Evolutionary conservation across 2,329 filamentous ascomycete genomes (phyloP).

Genomic region (Botrytis elliptica): DNA sequence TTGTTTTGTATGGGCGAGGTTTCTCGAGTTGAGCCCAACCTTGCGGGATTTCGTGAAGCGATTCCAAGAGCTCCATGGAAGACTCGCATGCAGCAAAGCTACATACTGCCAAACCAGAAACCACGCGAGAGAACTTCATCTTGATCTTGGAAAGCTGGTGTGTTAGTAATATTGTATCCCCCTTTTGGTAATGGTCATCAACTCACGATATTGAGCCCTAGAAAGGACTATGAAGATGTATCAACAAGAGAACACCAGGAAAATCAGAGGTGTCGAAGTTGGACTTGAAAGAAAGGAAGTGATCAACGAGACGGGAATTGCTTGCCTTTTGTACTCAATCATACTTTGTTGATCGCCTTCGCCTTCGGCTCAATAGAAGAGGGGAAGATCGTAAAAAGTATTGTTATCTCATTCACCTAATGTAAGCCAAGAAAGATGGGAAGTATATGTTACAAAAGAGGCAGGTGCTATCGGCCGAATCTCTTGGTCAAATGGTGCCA

Average conservation of each 20-base stretch:
- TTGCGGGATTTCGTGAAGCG: constrained; percentile 27
- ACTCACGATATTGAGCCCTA: constrained; percentile 2
- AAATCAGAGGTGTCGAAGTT: background rate
- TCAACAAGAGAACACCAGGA: background rate
- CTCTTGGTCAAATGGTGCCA: constrained; percentile 9
- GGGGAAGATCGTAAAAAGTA: background rate
- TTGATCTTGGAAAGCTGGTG: background rate
- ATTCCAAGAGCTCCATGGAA: constrained; percentile 30
- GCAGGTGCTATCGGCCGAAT: constrained; percentile 10
- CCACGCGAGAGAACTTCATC: constrained; percentile 18
- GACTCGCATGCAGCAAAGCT: constrained; percentile 19
- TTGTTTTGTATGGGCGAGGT: constrained; percentile 24
- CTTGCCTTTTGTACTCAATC: background rate
- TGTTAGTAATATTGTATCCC: background rate
- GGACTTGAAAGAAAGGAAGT: background rate
- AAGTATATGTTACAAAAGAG: constrained; percentile 11
- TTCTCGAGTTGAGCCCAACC: constrained; percentile 31
- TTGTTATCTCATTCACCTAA: constrained; percentile 11
- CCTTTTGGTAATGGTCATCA: background rate
- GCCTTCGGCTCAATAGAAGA: background rate
- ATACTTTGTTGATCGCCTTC: background rate
- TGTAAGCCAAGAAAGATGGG: constrained; percentile 7
- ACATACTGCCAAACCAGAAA: constrained; percentile 12
- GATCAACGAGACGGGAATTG: background rate
- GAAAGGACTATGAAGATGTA: background rate